These are phyloP conservation scores for Trichosporon inkin DNA, from an alignment of 1,284 basidiomycete genomes.

Conservation along the genomic window DNA sequence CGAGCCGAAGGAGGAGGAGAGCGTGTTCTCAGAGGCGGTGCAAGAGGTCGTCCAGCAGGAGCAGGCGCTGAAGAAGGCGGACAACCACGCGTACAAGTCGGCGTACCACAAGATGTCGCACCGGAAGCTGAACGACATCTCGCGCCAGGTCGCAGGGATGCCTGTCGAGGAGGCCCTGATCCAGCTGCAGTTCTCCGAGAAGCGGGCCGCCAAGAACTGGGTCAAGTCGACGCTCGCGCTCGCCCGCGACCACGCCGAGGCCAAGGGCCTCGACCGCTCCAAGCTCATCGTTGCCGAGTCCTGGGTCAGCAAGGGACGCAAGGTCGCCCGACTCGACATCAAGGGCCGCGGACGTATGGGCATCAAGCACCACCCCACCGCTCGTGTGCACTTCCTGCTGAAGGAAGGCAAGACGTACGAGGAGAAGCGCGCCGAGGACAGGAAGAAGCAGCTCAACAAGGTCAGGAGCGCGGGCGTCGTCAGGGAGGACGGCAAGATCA, in stretches of 20 bases:
- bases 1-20: neutral
- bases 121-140: constrained; percentile 84
- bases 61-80: constrained; percentile 31
- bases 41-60: constrained; percentile 14
- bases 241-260: constrained; percentile 80
- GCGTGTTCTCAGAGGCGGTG: constrained; percentile 16
- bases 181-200: constrained; percentile 93
- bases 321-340: constrained; percentile 69
- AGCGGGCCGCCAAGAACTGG: constrained; percentile 70
- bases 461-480: constrained; percentile 73
- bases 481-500: constrained; percentile 71
- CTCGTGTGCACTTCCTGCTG: constrained; percentile 72
- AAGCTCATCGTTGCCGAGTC: constrained; percentile 82
- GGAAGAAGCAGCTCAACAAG: constrained; percentile 64
- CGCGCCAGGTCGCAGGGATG: constrained; percentile 78
- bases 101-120: constrained; percentile 89
- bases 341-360: constrained; percentile 81
- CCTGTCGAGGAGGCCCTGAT: constrained; percentile 91
- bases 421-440: constrained; percentile 62
- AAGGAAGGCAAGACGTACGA: constrained; percentile 76
- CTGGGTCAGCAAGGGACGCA: constrained; percentile 82
- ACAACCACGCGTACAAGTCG: constrained; percentile 55
- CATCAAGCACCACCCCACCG: constrained; percentile 69
- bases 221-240: constrained; percentile 83
- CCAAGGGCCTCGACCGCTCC: constrained; percentile 70